Percentiles rank a stretch among this genome's conserved stretches.
Evolutionary conservation across 2,329 filamentous ascomycete species (phyloP).

Genomic region (Aureobasidium zeae): DNA sequence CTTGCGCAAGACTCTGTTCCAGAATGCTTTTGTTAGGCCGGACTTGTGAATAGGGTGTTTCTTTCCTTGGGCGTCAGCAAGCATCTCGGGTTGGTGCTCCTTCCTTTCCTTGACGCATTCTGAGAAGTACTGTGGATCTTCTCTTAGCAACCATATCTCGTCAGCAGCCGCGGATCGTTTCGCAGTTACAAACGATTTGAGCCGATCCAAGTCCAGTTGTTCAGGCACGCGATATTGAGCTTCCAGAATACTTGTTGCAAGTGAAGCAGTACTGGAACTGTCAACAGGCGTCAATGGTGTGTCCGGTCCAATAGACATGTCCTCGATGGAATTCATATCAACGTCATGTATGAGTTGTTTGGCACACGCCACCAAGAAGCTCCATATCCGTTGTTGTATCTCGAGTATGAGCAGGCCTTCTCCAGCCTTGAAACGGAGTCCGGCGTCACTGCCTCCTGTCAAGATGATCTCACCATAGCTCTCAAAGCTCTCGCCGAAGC

Average conservation of each 20-base stretch:
- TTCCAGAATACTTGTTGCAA: constrained; percentile 28
- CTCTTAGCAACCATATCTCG: constrained; percentile 46
- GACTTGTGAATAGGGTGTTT: constrained; percentile 21
- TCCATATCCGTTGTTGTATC: constrained; percentile 39
- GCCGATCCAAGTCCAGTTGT: constrained; percentile 36
- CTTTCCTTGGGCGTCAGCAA: constrained; percentile 33
- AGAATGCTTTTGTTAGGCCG: constrained; percentile 14
- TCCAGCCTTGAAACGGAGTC: constrained; percentile 12
- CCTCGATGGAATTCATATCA: constrained; percentile 12
- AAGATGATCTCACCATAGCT: constrained; percentile 27
- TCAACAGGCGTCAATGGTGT: constrained; percentile 6
- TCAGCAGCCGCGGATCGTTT: constrained; percentile 40
- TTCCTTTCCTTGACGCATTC: constrained; percentile 34
- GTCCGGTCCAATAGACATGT: constrained; percentile 16
- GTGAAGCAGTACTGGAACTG: not conserved
- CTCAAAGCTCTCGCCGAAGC: constrained; percentile 20
- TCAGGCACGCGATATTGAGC: constrained; percentile 45
- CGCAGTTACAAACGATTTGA: constrained; percentile 39
- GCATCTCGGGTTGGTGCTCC: constrained; percentile 40
- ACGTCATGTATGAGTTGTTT: constrained; percentile 45
- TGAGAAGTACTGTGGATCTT: constrained; percentile 51
- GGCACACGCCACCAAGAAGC: constrained; percentile 43
- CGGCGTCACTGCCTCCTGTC: constrained; percentile 31
- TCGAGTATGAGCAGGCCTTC: constrained; percentile 38
- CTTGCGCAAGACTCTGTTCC: constrained; percentile 17